Conservation (phyloP, 208 protist genomes). For the Crithidia mellificae region DNA sequence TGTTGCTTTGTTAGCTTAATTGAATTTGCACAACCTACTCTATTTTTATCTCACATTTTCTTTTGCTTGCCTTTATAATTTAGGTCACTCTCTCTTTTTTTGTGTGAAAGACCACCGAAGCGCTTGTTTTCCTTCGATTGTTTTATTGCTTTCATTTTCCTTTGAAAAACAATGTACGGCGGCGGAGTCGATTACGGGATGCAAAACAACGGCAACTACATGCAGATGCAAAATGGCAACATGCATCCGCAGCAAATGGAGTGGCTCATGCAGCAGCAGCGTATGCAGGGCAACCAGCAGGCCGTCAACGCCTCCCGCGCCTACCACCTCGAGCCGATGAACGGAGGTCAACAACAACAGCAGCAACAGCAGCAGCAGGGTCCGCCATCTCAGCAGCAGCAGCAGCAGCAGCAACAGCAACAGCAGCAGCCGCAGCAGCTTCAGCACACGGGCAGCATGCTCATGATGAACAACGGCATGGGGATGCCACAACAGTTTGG, state of each 20-base stretch:
- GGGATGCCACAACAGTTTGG: conserved; percentile 24
- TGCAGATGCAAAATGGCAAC: conserved; percentile 18
- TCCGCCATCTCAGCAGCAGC: conserved; percentile 3
- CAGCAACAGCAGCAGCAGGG: not conserved
- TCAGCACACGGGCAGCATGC: conserved; percentile 1
- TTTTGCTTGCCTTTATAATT: no score
- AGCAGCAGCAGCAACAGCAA: conserved; percentile 1
- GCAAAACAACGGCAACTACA: conserved; percentile 17
- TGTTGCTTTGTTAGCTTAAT: no score
- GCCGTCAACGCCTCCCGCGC: conserved; percentile 19
- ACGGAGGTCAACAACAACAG: conserved; percentile 5
- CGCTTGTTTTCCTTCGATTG: no score
- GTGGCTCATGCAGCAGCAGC: conserved; percentile 32
- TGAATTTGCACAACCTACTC: not conserved
- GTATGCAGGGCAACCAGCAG: conserved; percentile 24
- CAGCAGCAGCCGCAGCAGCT: not conserved
- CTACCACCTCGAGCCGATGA: conserved; percentile 43
- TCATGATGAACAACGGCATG: conserved; percentile 27
- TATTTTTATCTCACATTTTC: conserved; percentile 5
- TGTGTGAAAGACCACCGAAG: not conserved
- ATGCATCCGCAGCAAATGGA: conserved; percentile 29
- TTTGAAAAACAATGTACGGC: conserved; percentile 4
- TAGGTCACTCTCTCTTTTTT: conserved; percentile 8
- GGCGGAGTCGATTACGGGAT: not conserved
- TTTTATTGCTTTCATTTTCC: conserved; percentile 3